Conservation (phyloP, 768 basidiomycete genomes). For the Tulasnella sp. region DNA sequence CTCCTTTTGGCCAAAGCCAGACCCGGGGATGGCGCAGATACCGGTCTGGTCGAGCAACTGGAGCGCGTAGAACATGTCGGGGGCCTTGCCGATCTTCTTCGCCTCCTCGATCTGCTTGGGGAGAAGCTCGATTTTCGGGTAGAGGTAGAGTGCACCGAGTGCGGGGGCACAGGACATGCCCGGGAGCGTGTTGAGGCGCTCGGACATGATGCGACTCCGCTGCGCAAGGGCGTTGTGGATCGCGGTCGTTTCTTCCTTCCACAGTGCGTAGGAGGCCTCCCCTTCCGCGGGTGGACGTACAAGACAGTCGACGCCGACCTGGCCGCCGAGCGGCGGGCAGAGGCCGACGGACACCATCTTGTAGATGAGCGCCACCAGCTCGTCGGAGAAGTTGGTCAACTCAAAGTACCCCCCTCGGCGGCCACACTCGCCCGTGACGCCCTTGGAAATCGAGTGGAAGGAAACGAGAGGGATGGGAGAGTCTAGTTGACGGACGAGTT, state of each 20-base stretch:
- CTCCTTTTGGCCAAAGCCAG: slow-evolving; percentile 87
- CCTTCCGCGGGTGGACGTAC: slow-evolving; percentile 78
- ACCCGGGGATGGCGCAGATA: slow-evolving; percentile 88
- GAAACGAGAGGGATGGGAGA: slow-evolving; percentile 78
- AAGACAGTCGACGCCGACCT: slow-evolving; percentile 89
- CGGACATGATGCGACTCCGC: slow-evolving; percentile 61
- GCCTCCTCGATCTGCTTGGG: slow-evolving; percentile 63
- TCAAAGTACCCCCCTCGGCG: slow-evolving; percentile 97
- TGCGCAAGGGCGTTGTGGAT: slow-evolving; percentile 64
- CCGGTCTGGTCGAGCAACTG: slow-evolving; percentile 76
- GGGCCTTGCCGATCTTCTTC: slow-evolving; percentile 52
- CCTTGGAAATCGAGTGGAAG: slow-evolving; percentile 97
- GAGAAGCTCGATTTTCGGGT: slow-evolving; percentile 69
- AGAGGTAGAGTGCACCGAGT: slow-evolving; percentile 89
- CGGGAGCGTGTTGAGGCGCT: slow-evolving; percentile 64
- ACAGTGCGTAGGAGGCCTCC: slow-evolving; percentile 61
- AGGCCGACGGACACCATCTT: slow-evolving; percentile 89
- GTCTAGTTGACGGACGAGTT: slow-evolving; percentile 52
- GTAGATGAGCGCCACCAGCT: slow-evolving; percentile 78
- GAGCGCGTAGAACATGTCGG: slow-evolving; percentile 83
- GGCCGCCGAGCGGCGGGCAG: slow-evolving; percentile 81
- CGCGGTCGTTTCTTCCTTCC: slow-evolving; percentile 68
- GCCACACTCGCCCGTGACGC: slow-evolving; percentile 91
- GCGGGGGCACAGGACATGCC: slow-evolving; percentile 87
- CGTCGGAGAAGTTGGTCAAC: slow-evolving; percentile 63